Base-by-base conservation (phyloP, 73 alveolate genomes). In the Blepharisma japonicum region DNA sequence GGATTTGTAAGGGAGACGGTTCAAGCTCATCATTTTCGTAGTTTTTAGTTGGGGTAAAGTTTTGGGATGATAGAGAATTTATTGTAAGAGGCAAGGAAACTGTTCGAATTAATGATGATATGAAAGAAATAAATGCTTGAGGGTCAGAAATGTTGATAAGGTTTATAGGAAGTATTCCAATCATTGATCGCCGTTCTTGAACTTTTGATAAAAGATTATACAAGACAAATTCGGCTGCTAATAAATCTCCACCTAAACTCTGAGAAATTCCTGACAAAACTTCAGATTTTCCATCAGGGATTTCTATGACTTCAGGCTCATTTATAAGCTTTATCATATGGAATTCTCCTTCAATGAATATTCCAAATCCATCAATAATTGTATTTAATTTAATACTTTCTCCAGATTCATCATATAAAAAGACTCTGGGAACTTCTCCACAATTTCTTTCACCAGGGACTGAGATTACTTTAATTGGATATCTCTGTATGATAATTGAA, bases 181-280 rank as follows among this genome's bases (percentile, higher is more conserved):
- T 2, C 47, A 61, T 8, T 14, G 74, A 18, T n/a, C 47, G 23
- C 39, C 74, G 38, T 4, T 61, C 74, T 61, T 61, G 74, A 25
- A 25, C 23, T 61, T 14, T 18, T 18, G 74, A 61, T 18, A 61
- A 9, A 18, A 61, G 46, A 39, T 18, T 25, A 4, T 25, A 61
- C 47, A 61, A 25, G 23, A 61, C 47, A 61, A 61, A 48, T 25
- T 61, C 74, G 11, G 74, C 74, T 8, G 74, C 49, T n/a, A 61
- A 25, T 14, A 14, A 20, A 5, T 25, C 46, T 20, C 47, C 74
- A 61, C 14, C 18, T 14, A n/a, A 18, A 8, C 14, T 20, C 47
- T 20, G 18, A 25, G 14, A 9, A 18, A 8, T 39, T 61, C 74
- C 14, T 61, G 46, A 14, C 14, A 61, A 53, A 14, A 14, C 46